phyloP scores from a whole-genome alignment of 805 yeast genomes.

The Barnettozyma vustinii region DNA sequence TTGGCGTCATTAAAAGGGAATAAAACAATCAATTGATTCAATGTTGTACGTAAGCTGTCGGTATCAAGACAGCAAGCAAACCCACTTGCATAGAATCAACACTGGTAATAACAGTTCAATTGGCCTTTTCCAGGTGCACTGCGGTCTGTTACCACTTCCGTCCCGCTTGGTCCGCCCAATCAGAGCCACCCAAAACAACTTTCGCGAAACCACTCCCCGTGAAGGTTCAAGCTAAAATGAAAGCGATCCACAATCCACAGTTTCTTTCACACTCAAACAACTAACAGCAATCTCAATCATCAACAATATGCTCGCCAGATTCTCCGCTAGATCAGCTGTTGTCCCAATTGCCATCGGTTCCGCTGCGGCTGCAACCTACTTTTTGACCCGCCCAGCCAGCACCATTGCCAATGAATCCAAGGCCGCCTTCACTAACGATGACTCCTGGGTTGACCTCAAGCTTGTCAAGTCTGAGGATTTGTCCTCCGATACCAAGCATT shows the following conservation, averaged over 20 bases:
- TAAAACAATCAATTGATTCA: no score
- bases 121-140: no score
- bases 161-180: neutral
- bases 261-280: neutral
- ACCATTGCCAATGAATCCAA: conserved; percentile 31
- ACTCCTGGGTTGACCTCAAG: conserved; percentile 69
- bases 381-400: conserved; percentile 26
- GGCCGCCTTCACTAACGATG: conserved; percentile 55
- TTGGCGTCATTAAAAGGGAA: no score
- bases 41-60: no score
- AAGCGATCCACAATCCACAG: neutral
- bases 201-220: no score
- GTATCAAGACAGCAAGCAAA: no score
- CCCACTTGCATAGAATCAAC: no score
- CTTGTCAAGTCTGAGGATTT: conserved; percentile 41
- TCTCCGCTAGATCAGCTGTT: conserved; percentile 21
- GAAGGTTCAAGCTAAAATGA: no score
- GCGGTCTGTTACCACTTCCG: neutral
- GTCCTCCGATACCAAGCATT: conserved; percentile 60
- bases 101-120: no score
- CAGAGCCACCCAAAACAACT: neutral
- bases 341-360: conserved; percentile 42
- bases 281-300: neutral
- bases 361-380: conserved; percentile 38
- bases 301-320: conserved; percentile 19